Evolutionary conservation across 495 filamentous ascomycete genomes (phyloP).

Genomic region (Talaromyces nanjingensis): DNA sequence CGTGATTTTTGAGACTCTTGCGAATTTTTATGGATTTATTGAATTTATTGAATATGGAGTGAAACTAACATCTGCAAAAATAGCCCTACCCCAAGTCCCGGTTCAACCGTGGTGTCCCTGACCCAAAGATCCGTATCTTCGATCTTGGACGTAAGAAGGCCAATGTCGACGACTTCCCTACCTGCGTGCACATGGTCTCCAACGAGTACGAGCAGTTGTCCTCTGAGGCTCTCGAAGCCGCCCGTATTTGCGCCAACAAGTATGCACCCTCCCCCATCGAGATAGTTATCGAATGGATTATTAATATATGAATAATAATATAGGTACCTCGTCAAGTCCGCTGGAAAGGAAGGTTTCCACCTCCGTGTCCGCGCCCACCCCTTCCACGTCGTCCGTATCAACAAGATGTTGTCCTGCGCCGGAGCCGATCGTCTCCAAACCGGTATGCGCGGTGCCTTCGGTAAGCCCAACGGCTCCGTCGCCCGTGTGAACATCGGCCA

Average conservation of each 20-base stretch:
- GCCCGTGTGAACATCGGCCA: constrained; percentile 99
- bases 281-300: too few species aligned
- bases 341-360: constrained; percentile 99
- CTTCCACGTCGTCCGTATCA: constrained; percentile 99
- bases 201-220: constrained; percentile 99
- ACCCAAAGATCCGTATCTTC: constrained; percentile 99
- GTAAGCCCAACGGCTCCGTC: constrained; percentile 96
- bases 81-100: constrained; percentile 98
- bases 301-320: constrained; percentile 7
- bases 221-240: constrained; percentile 97
- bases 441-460: constrained; percentile 99
- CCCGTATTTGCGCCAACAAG: constrained; percentile 99
- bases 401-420: constrained; percentile 99
- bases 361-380: constrained; percentile 96
- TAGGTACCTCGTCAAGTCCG: constrained; percentile 89
- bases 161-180: constrained; percentile 95
- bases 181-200: constrained; percentile 96
- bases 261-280: too few species aligned
- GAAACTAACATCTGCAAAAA: constrained; percentile 20
- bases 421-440: constrained; percentile 99
- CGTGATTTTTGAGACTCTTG: neutral
- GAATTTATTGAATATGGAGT: neutral
- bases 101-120: constrained; percentile 99
- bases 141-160: constrained; percentile 99
- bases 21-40: neutral